Conservation (phyloP, 2,329 filamentous ascomycete species). For the Aspergillus persii region DNA sequence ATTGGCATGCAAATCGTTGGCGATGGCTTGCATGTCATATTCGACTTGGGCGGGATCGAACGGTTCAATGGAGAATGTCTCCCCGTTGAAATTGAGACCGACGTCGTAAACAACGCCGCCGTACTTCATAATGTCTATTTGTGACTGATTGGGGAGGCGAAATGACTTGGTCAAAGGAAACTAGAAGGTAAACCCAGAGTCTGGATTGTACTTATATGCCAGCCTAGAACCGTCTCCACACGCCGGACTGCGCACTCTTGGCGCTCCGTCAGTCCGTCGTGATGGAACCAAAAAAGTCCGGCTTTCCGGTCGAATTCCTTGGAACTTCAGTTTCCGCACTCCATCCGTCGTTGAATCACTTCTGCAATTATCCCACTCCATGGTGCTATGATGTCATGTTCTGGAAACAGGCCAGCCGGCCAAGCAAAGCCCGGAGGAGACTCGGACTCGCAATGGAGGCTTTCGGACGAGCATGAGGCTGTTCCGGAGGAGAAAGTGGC, state of each 20-base stretch:
- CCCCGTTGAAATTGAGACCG: constrained; percentile 9
- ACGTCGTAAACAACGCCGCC: constrained; percentile 15
- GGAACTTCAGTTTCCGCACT: no score
- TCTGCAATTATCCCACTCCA: no score
- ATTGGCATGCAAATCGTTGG: constrained; percentile 10
- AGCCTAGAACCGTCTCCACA: not conserved
- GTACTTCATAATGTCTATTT: constrained; percentile 12
- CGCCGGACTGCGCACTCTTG: constrained; percentile 8
- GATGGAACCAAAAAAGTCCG: no score
- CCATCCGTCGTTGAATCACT: no score
- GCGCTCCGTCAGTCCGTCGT: constrained; percentile 4
- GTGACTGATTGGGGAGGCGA: no score
- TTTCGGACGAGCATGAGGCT: not conserved
- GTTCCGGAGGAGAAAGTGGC: not conserved
- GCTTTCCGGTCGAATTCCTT: not conserved
- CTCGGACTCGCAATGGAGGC: no score
- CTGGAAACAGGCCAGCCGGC: no score
- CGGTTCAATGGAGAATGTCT: constrained; percentile 11
- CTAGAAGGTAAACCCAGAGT: no score
- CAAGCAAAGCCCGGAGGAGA: no score
- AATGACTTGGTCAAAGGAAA: no score
- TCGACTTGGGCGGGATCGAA: constrained; percentile 10
- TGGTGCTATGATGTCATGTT: no score
- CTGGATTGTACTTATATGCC: no score
- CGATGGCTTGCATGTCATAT: constrained; percentile 12